Conservation (phyloP, 2,329 filamentous ascomycete species). For the Amauroascus verrucosus region DNA sequence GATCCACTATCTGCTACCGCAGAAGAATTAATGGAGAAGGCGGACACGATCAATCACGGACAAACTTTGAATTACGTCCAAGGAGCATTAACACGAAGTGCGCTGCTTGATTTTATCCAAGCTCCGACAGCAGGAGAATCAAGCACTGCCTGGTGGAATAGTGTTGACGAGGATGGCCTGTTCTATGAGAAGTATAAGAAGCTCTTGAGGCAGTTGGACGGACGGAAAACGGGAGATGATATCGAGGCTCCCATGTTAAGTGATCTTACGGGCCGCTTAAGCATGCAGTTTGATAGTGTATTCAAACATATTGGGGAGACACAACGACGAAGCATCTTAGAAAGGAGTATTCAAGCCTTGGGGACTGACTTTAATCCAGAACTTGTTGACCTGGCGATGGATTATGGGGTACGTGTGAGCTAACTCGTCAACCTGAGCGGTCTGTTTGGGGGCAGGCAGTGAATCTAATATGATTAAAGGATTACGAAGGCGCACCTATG, state of each 20-base stretch:
- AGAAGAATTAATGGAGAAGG: slow-evolving; percentile 67
- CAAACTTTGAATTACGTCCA: slow-evolving; percentile 70
- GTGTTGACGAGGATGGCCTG: slow-evolving; percentile 28
- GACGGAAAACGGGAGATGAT: slow-evolving; percentile 39
- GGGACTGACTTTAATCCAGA: slow-evolving; percentile 30
- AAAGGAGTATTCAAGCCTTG: slow-evolving; percentile 47
- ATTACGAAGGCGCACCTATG: slow-evolving; percentile 19
- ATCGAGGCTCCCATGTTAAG: slow-evolving; percentile 48
- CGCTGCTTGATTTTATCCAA: slow-evolving; percentile 49
- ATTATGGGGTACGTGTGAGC: slow-evolving; percentile 33
- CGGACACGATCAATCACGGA: slow-evolving; percentile 61
- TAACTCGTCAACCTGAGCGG: not conserved
- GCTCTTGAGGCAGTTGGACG: slow-evolving; percentile 43
- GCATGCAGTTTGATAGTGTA: slow-evolving; percentile 48
- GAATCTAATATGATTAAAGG: slow-evolving; percentile 17
- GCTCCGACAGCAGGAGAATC: slow-evolving; percentile 31
- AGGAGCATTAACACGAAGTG: slow-evolving; percentile 56
- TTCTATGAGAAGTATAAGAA: slow-evolving; percentile 41
- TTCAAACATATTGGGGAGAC: slow-evolving; percentile 61
- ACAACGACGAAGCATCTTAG: slow-evolving; percentile 57
- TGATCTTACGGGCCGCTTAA: slow-evolving; percentile 52
- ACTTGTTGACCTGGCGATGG: slow-evolving; percentile 50
- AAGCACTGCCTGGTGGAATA: slow-evolving; percentile 35
- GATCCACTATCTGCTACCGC: slow-evolving; percentile 47
- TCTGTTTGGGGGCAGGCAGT: not conserved